Evolutionary conservation across 2,329 filamentous ascomycete species (phyloP).

Genomic region (Anthostomella pinea): DNA sequence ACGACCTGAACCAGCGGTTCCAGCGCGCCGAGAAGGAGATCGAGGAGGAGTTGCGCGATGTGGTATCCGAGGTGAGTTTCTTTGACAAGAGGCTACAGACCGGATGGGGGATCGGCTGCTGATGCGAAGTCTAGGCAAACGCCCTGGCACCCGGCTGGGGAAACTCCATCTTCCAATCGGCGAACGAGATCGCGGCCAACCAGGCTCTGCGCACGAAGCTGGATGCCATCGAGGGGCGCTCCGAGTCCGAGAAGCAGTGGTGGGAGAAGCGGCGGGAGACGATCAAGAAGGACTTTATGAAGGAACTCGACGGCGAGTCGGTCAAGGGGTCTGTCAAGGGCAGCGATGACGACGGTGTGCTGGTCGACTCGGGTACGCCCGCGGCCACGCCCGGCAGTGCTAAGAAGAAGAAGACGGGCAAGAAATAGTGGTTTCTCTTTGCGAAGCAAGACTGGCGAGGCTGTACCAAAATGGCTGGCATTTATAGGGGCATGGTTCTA

Average conservation of each 20-base stretch:
- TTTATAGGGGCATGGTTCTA: conserved; percentile 14
- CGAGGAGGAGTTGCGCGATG: conserved; percentile 91
- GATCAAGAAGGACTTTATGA: conserved; percentile 77
- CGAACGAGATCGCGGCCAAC: conserved; percentile 93
- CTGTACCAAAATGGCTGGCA: conserved; percentile 13
- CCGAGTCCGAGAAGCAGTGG: conserved; percentile 77
- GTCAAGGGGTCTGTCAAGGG: conserved; percentile 35
- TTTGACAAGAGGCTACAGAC: background rate
- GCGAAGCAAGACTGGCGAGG: conserved; percentile 2
- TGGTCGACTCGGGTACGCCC: conserved; percentile 62
- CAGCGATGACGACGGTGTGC: conserved; percentile 72
- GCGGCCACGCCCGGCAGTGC: conserved; percentile 28
- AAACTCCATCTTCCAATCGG: conserved; percentile 92
- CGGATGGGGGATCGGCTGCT: background rate
- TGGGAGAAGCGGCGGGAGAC: conserved; percentile 80
- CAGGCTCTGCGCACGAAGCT: conserved; percentile 70
- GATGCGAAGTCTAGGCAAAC: conserved; percentile 66
- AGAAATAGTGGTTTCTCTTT: conserved; percentile 46
- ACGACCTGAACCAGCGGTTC: conserved; percentile 94
- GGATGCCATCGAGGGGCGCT: conserved; percentile 70
- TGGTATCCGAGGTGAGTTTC: conserved; percentile 76
- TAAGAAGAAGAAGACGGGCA: conserved; percentile 62
- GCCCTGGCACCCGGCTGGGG: conserved; percentile 87
- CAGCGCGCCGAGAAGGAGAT: conserved; percentile 93
- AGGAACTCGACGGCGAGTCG: conserved; percentile 69